A percentile compares a stretch with the other conserved stretches of the same genome.
These are phyloP conservation scores for Pleurotus djamor DNA, from an alignment of 768 basidiomycete genomes.

Conservation along the genomic window DNA sequence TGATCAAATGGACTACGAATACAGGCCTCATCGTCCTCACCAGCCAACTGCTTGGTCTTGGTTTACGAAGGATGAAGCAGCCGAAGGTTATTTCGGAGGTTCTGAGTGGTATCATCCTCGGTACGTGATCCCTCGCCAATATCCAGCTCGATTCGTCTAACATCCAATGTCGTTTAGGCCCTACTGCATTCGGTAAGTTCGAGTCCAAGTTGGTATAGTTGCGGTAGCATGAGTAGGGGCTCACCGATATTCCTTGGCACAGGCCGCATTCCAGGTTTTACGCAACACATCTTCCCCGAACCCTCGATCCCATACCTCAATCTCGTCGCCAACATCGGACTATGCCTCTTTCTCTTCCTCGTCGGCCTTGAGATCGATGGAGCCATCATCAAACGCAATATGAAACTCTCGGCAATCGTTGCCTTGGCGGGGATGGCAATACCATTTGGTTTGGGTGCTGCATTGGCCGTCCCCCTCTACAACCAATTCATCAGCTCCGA, in stretches of 20 bases:
- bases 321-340: constrained; percentile 86
- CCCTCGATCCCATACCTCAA: constrained; percentile 74
- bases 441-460: constrained; percentile 86
- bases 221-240: not conserved
- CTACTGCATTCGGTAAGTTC: constrained; percentile 43
- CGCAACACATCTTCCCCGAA: constrained; percentile 77
- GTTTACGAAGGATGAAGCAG: constrained; percentile 73
- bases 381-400: constrained; percentile 75
- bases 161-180: constrained; percentile 27
- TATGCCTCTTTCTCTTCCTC: constrained; percentile 87
- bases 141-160: not conserved
- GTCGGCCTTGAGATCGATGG: constrained; percentile 92
- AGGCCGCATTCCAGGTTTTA: constrained; percentile 89
- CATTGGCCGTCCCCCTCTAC: constrained; percentile 64
- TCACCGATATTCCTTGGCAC: not conserved
- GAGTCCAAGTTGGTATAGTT: not conserved
- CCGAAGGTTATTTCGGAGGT: constrained; percentile 86
- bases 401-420: constrained; percentile 62
- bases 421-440: constrained; percentile 82
- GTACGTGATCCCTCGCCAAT: constrained; percentile 25
- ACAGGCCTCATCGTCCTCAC: constrained; percentile 81
- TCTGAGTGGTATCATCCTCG: constrained; percentile 87
- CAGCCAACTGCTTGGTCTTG: constrained; percentile 72
- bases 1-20: not conserved
- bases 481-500: constrained; percentile 63